Conservation (phyloP, 768 basidiomycete genomes). For the Rhizopogon vulgaris region DNA sequence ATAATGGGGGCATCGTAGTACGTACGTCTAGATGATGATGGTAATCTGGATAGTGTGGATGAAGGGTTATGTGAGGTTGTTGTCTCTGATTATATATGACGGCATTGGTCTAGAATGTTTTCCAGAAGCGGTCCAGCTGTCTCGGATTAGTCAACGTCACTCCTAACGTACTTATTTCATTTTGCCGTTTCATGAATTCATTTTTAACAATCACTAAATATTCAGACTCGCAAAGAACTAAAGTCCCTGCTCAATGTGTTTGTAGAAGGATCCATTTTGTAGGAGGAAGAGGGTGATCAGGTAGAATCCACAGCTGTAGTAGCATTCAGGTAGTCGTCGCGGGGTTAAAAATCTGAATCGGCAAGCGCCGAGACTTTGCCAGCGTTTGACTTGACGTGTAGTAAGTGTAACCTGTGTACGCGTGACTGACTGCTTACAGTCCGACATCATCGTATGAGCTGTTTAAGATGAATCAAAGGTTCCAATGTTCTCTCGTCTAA, state of each 20-base stretch:
- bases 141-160: conserved; percentile 5
- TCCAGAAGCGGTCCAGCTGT: conserved; percentile 3
- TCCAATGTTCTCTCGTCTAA: background rate
- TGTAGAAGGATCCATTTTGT: too few relatives aligned
- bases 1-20: background rate
- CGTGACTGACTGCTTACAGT: background rate
- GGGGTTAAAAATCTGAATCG: background rate
- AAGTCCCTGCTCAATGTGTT: too few relatives aligned
- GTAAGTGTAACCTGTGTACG: too few relatives aligned
- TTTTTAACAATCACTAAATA: background rate
- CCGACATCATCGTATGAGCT: background rate
- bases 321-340: too few relatives aligned
- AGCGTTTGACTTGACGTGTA: background rate
- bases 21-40: background rate
- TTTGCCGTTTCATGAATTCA: background rate
- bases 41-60: conserved; percentile 3
- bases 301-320: too few relatives aligned
- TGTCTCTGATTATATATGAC: conserved; percentile 5
- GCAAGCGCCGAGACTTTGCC: background rate
- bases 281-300: too few relatives aligned
- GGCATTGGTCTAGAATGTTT: conserved; percentile 5
- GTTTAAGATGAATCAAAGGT: background rate
- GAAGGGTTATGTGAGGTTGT: conserved; percentile 5
- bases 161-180: background rate
- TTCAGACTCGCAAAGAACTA: too few relatives aligned